Evolutionary conservation across 441 rosid genomes (phyloP).

Genomic region (Mallotus repandus): DNA sequence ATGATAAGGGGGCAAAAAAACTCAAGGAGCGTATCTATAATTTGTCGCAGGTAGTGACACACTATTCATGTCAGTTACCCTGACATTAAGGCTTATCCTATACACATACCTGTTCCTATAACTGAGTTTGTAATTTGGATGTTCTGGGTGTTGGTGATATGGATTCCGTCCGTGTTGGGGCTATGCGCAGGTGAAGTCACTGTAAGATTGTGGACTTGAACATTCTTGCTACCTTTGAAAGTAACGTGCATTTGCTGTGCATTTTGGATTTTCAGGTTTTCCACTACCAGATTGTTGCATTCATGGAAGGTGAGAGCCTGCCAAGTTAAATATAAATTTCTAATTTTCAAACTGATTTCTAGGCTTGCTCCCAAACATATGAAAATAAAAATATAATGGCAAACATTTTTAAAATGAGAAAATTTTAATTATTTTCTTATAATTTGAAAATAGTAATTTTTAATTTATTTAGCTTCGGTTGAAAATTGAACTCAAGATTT

Average conservation of each 20-base stretch:
- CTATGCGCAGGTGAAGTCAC: constrained; percentile 57
- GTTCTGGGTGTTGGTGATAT: constrained; percentile 50
- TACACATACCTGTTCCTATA: constrained; percentile 55
- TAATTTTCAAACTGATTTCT: neutral
- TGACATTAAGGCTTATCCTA: too few species aligned
- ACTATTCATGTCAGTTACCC: too few species aligned
- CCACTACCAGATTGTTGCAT: constrained; percentile 45
- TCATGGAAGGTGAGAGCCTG: constrained; percentile 67
- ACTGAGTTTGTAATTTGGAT: constrained; percentile 46
- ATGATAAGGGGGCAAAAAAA: too few species aligned
- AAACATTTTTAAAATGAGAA: too few species aligned
- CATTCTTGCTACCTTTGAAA: constrained; percentile 47
- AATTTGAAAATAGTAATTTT: too few species aligned
- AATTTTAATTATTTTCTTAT: too few species aligned
- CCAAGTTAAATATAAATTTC: neutral
- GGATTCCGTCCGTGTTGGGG: constrained; percentile 91
- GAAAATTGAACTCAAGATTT: too few species aligned
- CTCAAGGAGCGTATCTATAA: too few species aligned
- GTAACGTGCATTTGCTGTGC: constrained; percentile 73
- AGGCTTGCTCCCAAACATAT: neutral
- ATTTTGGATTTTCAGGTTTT: constrained; percentile 50
- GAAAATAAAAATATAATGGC: too few species aligned
- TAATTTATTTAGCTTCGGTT: too few species aligned
- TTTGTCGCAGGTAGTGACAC: too few species aligned
- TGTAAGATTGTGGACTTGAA: constrained; percentile 40